phyloP scores from a whole-genome alignment of 2,329 filamentous ascomycete species.

The Cladosporium sphaerospermum region DNA sequence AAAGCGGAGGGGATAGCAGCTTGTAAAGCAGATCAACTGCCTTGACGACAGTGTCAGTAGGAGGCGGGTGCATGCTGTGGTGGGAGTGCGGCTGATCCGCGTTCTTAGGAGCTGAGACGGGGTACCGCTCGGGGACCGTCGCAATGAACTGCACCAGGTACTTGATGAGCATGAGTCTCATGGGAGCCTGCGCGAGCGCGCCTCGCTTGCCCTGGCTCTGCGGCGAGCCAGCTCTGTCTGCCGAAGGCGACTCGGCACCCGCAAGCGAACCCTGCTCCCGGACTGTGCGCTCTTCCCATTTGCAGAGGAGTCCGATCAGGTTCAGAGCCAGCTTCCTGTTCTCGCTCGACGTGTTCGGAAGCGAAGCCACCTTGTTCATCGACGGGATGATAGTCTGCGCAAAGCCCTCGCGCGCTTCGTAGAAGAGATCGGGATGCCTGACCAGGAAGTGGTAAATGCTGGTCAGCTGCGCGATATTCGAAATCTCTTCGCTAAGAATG shows the following conservation, averaged over 20 bases:
- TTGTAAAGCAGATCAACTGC: conserved; percentile 76
- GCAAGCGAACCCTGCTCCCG: conserved; percentile 47
- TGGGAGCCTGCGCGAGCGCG: conserved; percentile 42
- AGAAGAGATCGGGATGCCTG: conserved; percentile 86
- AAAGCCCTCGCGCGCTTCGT: conserved; percentile 88
- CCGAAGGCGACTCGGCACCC: conserved; percentile 21
- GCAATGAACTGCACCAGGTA: conserved; percentile 96
- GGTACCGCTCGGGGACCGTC: conserved; percentile 77
- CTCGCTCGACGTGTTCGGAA: conserved; percentile 80
- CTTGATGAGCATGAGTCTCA: conserved; percentile 78
- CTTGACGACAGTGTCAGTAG: conserved; percentile 77
- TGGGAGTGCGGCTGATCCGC: conserved; percentile 45
- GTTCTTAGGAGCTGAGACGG: conserved; percentile 56
- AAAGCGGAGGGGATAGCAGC: conserved; percentile 78
- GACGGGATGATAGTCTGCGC: conserved; percentile 82
- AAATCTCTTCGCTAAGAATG: conserved; percentile 87
- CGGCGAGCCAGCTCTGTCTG: conserved; percentile 12
- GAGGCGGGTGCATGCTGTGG: conserved; percentile 45
- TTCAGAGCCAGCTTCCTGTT: conserved; percentile 86
- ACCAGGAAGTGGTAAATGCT: conserved; percentile 97
- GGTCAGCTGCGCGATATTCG: conserved; percentile 91
- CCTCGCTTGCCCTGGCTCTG: conserved; percentile 22
- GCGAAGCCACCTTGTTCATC: conserved; percentile 76
- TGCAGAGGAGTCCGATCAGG: conserved; percentile 83
- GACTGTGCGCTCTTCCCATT: conserved; percentile 83